Conservation (phyloP, 495 filamentous ascomycete species). For the Talaromyces thailandensis region DNA sequence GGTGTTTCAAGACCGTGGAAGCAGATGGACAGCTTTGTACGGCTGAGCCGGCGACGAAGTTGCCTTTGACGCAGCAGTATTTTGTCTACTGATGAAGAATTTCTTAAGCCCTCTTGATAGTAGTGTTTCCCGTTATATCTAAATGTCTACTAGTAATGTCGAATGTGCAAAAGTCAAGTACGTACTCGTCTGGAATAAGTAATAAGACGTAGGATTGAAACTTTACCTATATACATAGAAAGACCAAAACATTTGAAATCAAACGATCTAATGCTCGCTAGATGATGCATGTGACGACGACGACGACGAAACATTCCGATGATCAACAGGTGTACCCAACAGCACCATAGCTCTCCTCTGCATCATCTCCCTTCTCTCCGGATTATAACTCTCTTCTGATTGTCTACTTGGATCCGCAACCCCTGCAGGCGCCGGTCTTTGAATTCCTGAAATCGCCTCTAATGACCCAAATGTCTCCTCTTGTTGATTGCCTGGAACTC, state of each 20-base stretch:
- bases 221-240: not conserved
- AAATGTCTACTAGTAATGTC: too few species aligned
- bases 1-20: constrained; percentile 57
- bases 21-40: constrained; percentile 72
- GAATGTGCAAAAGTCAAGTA: too few species aligned
- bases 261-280: not conserved
- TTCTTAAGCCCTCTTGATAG: too few species aligned
- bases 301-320: not conserved
- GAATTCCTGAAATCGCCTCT: not conserved
- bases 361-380: constrained; percentile 4
- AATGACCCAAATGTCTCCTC: not conserved
- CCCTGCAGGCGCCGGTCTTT: not conserved
- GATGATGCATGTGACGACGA: not conserved
- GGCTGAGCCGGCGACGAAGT: constrained; percentile 59
- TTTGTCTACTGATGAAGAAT: constrained; percentile 57
- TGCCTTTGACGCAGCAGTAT: constrained; percentile 77
- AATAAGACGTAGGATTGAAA: not conserved
- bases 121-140: not conserved
- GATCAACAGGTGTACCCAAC: constrained; percentile 1
- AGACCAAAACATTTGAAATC: not conserved
- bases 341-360: constrained; percentile 4
- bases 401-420: not conserved
- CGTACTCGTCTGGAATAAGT: not conserved
- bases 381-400: not conserved
- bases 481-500: not conserved